Percentiles rank a stretch among this genome's conserved stretches.
Conservation (phyloP, 768 basidiomycete genomes). For the Pleurotus djamor region DNA sequence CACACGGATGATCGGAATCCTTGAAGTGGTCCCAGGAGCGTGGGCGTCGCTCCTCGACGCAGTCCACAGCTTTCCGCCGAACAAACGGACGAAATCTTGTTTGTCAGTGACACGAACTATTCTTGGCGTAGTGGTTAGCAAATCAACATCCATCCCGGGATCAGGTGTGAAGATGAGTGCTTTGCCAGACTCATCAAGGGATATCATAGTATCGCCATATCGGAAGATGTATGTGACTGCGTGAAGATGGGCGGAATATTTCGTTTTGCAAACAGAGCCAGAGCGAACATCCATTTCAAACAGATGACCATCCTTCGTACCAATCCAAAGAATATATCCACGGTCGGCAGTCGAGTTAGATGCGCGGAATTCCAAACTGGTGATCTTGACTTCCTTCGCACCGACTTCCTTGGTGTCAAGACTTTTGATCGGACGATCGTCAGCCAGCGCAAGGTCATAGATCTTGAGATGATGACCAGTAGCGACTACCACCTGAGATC, state of each 20-base stretch:
- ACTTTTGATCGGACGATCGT: conserved; percentile 35
- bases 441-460: conserved; percentile 53
- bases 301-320: conserved; percentile 88
- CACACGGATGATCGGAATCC: conserved; percentile 74
- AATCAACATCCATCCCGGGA: conserved; percentile 37
- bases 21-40: conserved; percentile 31
- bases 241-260: conserved; percentile 60
- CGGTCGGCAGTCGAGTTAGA: conserved; percentile 39
- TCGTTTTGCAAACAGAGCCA: conserved; percentile 54
- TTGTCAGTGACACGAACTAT: conserved; percentile 76
- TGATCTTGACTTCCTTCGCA: conserved; percentile 67
- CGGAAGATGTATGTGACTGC: conserved; percentile 74
- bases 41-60: conserved; percentile 55
- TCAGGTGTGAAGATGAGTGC: conserved; percentile 67
- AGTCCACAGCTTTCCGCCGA: conserved; percentile 84
- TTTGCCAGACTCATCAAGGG: conserved; percentile 87
- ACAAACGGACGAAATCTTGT: conserved; percentile 72
- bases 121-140: conserved; percentile 49
- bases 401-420: conserved; percentile 65
- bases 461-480: conserved; percentile 58
- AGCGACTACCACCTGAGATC: conserved; percentile 56
- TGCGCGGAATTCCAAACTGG: conserved; percentile 76
- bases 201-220: conserved; percentile 68
- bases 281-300: conserved; percentile 76
- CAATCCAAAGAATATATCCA: conserved; percentile 77